Evolutionary conservation across 2,329 filamentous ascomycete species (phyloP), one percentile per base, ranked within the genome.

Genomic region (Trichoderma simmonsii): DNA sequence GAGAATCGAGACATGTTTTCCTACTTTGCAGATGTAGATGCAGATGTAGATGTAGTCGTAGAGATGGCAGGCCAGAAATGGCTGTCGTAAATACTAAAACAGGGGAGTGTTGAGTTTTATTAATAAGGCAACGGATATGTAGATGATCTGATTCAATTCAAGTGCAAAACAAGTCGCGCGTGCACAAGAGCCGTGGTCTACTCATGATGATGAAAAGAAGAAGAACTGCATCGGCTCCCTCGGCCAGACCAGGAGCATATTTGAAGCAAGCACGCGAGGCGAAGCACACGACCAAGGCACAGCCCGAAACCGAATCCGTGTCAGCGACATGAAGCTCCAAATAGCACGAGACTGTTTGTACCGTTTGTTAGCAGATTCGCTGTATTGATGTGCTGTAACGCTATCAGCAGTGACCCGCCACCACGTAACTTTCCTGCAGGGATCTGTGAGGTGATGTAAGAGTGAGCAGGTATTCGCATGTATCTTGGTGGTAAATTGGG

Each of bases 1-100:
- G 83, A 82, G 75, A 79, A 84, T 72, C 82, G 83, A 71, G 82
- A 80, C 83, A 85, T 85, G 24, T 34, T n/a, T 26, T 56, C 8
- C 21, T 39, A 8, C 7, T 60, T 60, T 30, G 18, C 8, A 15
- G 43, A 8, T 21, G 63, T 56, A 30, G n/a, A 30, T 15, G 48
- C 3, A 51, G n/a, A 51, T 24, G 43, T 14, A 54, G 48, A 54
- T 54, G 48, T 54, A 54, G 21, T 12, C 3, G 48, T 24, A 24
- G 9, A 14, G 21, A 24, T 51, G 9, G 43, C n/a, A 51, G n/a
- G 43, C 43, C 18, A 48, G 18, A 48, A 48, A 21, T 21, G 43
- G 39, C 9, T 21, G 43, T 21, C n/a, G 43, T 51, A 21, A 21
- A 21, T 43, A 18, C 36, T 39, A 15, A 21, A 51, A 12, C 18